Base-by-base conservation (phyloP, 192 early-diverging fungal genomes). In the Thamnidium elegans region DNA sequence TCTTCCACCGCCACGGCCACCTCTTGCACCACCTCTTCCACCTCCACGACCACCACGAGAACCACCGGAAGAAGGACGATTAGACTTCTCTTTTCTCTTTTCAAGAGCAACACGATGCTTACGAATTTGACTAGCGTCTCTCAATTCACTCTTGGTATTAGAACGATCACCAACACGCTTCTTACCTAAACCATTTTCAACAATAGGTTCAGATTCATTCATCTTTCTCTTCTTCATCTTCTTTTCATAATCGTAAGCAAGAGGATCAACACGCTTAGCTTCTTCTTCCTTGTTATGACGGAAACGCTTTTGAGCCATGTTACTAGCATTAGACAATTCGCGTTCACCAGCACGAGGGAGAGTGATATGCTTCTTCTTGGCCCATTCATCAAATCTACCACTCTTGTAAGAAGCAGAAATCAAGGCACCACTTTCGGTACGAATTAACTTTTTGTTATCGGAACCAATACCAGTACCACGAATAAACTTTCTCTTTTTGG, bases 381-480 rank as follows among this genome's bases (percentile, higher is more conserved):
- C 86, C 97, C 97, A 99, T 45, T 90, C 88, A 55, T 84, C 80
- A 72, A 94, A 99, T 47, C 89, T 87, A 58, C 91, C 90, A 10
- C 87, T 83, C 66, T 94, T 94, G 78, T 89, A 98, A 15, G 85
- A 84, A 4, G 94, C 97, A 4, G 90, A 89, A 26, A 99, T 84
- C 69, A 89, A 75, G n/a, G 89, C 87, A 39, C 97, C 97, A 55
- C 82, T 90, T 67, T 99, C 97, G 3, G 91, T 93, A 44, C 83
- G 84, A 58, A 99, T 96, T 60, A 93, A 65, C 81, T 98, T 99
- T 71, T 94, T 94, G 78, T 99, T 99, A 68, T 99, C 95, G 0
- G 89, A 69, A 14, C 97, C 97, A 63, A 96, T 84, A 20, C 92
- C 93, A 3, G 72, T 65, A 20, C 94, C 87, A 32, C 79, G 74